These are phyloP conservation scores for Cyberlindnera americana DNA, from an alignment of 805 yeast species.

Conservation along the genomic window DNA sequence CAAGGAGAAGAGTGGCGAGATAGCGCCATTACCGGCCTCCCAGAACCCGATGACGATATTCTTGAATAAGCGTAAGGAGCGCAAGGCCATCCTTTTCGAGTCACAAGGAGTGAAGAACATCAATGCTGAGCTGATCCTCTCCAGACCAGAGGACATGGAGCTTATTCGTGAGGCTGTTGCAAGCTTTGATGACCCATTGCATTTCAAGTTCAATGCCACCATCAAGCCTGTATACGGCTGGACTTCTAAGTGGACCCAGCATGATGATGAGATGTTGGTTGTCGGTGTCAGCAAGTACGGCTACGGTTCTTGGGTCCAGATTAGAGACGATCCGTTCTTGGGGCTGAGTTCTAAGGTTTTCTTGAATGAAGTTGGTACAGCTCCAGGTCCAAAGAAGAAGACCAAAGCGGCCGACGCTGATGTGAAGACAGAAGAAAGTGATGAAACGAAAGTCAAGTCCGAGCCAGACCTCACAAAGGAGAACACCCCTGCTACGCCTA, in stretches of 20 bases:
- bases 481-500: constrained; percentile 1
- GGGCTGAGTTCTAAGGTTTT: constrained; percentile 83
- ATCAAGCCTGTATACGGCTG: constrained; percentile 88
- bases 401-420: constrained; percentile 18
- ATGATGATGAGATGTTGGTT: constrained; percentile 82
- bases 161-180: constrained; percentile 52
- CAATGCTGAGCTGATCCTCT: constrained; percentile 83
- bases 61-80: constrained; percentile 71
- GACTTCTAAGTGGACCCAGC: constrained; percentile 81
- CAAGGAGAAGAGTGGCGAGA: constrained; percentile 35
- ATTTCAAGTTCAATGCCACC: constrained; percentile 54
- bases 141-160: constrained; percentile 83
- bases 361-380: constrained; percentile 44
- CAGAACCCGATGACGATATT: constrained; percentile 49
- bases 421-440: constrained; percentile 9
- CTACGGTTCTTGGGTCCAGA: constrained; percentile 91
- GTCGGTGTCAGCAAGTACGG: constrained; percentile 92
- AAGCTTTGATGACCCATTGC: constrained; percentile 55
- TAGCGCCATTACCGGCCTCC: constrained; percentile 24
- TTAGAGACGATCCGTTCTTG: constrained; percentile 91
- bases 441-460: constrained; percentile 2
- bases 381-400: constrained; percentile 33
- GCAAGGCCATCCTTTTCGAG: constrained; percentile 86
- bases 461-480: neutral
- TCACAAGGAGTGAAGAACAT: constrained; percentile 82